Evolutionary conservation across 2,329 filamentous ascomycete species (phyloP).

Genomic region (Lecanicillium sp.): DNA sequence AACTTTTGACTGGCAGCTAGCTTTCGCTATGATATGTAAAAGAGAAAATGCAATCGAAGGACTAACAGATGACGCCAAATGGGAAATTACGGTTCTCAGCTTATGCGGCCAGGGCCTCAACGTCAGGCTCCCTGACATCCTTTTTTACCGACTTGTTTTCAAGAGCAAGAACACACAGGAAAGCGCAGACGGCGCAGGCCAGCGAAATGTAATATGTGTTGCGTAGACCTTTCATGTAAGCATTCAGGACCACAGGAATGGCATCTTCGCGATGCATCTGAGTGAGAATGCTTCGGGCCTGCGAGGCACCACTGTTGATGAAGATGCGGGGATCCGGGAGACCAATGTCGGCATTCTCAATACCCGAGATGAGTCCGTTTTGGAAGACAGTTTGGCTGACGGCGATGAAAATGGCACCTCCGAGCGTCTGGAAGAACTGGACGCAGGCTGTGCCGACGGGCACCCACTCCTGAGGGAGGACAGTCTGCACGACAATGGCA

Average conservation of each 20-base stretch:
- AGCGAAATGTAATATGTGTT: slow-evolving; percentile 48
- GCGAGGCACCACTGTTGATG: slow-evolving; percentile 47
- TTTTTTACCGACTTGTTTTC: slow-evolving; percentile 51
- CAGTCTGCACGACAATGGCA: slow-evolving; percentile 37
- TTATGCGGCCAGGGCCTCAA: slow-evolving; percentile 21
- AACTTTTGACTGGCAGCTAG: background rate
- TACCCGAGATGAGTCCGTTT: slow-evolving; percentile 51
- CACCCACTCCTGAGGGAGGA: slow-evolving; percentile 34
- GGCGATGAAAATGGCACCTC: slow-evolving; percentile 41
- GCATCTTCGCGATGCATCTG: slow-evolving; percentile 35
- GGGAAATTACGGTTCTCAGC: background rate
- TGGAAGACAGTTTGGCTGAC: slow-evolving; percentile 63
- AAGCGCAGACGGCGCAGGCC: slow-evolving; percentile 40
- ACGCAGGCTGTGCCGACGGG: slow-evolving; percentile 37
- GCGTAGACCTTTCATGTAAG: slow-evolving; percentile 45
- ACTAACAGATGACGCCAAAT: background rate
- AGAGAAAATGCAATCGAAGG: background rate
- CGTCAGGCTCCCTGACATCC: slow-evolving; percentile 24
- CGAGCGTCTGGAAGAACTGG: slow-evolving; percentile 40
- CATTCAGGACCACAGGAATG: slow-evolving; percentile 37
- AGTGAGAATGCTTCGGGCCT: slow-evolving; percentile 40
- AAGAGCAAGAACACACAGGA: slow-evolving; percentile 38
- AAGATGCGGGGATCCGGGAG: slow-evolving; percentile 40
- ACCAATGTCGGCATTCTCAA: slow-evolving; percentile 39
- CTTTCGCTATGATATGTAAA: too few species aligned